phyloP scores from a whole-genome alignment of 768 basidiomycete genomes.

The Podaxis sp. region DNA sequence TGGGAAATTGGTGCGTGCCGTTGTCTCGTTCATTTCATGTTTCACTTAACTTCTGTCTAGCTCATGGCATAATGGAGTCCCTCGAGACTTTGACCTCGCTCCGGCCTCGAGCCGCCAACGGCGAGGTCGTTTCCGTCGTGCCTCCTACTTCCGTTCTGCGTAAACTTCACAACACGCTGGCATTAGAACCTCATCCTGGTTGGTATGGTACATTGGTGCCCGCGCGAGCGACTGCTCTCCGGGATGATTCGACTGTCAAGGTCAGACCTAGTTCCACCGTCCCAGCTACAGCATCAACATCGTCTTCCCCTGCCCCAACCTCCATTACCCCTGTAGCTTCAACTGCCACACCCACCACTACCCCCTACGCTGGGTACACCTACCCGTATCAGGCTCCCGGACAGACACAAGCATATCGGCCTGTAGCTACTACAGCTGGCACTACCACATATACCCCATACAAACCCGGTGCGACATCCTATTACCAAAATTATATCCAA shows the following conservation, averaged over 20 bases:
- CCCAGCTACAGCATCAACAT: conserved; percentile 29
- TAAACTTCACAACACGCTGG: conserved; percentile 70
- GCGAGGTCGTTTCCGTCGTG: conserved; percentile 46
- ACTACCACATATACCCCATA: conserved; percentile 33
- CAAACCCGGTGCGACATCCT: conserved; percentile 29
- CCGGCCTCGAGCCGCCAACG: conserved; percentile 55
- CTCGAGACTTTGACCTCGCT: conserved; percentile 67
- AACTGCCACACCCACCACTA: conserved; percentile 25
- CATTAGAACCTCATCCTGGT: conserved; percentile 54
- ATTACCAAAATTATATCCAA: conserved; percentile 32
- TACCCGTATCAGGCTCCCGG: conserved; percentile 33
- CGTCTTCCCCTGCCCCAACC: conserved; percentile 23
- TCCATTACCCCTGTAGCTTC: conserved; percentile 25
- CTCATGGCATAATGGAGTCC: conserved; percentile 72
- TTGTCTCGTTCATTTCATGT: conserved; percentile 14
- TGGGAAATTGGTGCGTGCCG: conserved; percentile 71
- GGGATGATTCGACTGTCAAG: conserved; percentile 75
- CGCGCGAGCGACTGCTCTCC: conserved; percentile 56
- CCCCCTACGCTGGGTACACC: conserved; percentile 34
- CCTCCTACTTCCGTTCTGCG: conserved; percentile 68
- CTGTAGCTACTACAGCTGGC: conserved; percentile 20
- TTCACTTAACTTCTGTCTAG: conserved; percentile 28
- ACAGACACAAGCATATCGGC: conserved; percentile 28
- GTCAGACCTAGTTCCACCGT: conserved; percentile 40
- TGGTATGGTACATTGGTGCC: conserved; percentile 77